phyloP scores from a whole-genome alignment of 1,284 basidiomycete genomes.

The Cryptococcus sp. region DNA sequence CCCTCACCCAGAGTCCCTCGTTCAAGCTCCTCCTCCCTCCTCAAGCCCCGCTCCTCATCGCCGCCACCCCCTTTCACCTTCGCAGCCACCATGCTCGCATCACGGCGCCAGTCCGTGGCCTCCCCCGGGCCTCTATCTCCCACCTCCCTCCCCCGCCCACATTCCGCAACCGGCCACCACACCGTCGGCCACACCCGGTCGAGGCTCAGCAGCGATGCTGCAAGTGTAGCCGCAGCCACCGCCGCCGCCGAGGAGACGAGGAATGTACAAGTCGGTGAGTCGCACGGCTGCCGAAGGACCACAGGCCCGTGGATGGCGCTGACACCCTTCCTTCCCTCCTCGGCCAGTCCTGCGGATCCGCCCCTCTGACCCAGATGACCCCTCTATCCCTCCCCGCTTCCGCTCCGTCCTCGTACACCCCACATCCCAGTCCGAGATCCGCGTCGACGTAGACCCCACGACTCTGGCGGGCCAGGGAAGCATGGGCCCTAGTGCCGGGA shows the following conservation, averaged over 20 bases:
- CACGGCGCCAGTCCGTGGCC: slow-evolving; percentile 11
- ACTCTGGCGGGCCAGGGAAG: slow-evolving; percentile 53
- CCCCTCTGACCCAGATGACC: slow-evolving; percentile 80
- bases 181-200: not conserved
- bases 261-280: slow-evolving; percentile 46
- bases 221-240: slow-evolving; percentile 9
- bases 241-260: slow-evolving; percentile 20
- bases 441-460: slow-evolving; percentile 62
- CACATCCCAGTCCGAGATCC: slow-evolving; percentile 62
- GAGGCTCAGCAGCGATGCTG: slow-evolving; percentile 10
- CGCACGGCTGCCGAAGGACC: too few relatives aligned
- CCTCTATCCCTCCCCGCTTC: slow-evolving; percentile 85
- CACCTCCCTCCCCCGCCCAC: slow-evolving; percentile 28
- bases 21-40: too few relatives aligned
- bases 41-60: too few relatives aligned
- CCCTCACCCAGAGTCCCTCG: too few relatives aligned
- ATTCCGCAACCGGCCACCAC: slow-evolving; percentile 25
- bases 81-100: not conserved
- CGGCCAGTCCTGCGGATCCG: slow-evolving; percentile 92
- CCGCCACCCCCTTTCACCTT: not conserved
- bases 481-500: slow-evolving; percentile 56
- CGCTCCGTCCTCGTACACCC: slow-evolving; percentile 83
- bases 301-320: not conserved
- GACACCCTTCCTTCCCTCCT: not conserved
- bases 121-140: slow-evolving; percentile 28